Evolutionary conservation across 1,284 basidiomycete genomes (phyloP).

Genomic region (Naganishia liquefaciens): DNA sequence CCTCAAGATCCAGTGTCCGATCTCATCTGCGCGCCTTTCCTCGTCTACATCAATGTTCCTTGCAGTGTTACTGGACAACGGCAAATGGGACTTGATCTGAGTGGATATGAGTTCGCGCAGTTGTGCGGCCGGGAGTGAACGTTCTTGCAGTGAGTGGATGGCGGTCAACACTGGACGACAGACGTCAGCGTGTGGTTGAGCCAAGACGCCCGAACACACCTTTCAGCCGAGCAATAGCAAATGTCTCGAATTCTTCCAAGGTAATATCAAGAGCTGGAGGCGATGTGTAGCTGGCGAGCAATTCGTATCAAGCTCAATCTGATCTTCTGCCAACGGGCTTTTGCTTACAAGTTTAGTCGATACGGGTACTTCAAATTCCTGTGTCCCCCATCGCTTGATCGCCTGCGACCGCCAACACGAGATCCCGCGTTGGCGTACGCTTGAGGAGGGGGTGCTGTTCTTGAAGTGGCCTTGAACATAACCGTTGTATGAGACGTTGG

Average conservation of each 20-base stretch:
- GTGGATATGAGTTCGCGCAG: conserved; percentile 40
- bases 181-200: background rate
- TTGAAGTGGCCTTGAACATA: conserved; percentile 49
- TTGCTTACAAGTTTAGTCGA: conserved; percentile 75
- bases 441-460: conserved; percentile 36
- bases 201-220: conserved; percentile 37
- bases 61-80: conserved; percentile 66
- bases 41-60: conserved; percentile 58
- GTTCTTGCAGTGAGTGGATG: conserved; percentile 73
- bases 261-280: conserved; percentile 67
- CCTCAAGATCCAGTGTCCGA: conserved; percentile 91
- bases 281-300: conserved; percentile 4
- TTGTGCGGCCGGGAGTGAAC: conserved; percentile 50
- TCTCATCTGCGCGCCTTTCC: conserved; percentile 81
- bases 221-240: conserved; percentile 82
- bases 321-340: too few species aligned
- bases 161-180: conserved; percentile 72
- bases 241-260: conserved; percentile 92
- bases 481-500: background rate
- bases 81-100: conserved; percentile 53
- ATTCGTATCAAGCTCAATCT: too few species aligned
- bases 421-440: conserved; percentile 36
- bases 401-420: conserved; percentile 49
- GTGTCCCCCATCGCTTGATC: conserved; percentile 35
- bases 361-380: conserved; percentile 60